Evolutionary conservation across 176 grass and related monocot genomes (phyloP), one percentile per base, ranked within the genome.

Genomic region (Pharus latifolius): DNA sequence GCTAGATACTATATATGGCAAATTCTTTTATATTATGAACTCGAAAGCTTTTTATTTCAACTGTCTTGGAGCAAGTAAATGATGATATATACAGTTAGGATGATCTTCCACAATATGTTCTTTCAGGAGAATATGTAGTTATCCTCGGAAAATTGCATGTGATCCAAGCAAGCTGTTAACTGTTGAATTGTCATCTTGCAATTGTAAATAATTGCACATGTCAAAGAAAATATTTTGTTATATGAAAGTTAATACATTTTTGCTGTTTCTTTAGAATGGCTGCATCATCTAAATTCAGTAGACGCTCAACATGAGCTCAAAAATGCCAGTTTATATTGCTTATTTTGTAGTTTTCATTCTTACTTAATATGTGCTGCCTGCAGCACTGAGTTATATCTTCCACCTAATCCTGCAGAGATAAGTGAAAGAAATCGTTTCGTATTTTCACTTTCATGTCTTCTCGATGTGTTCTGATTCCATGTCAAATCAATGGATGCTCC

Each of bases 121-220:
- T 12, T 53, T 76, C n/a, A n/a, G 33, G 47, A 42, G 47, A 16
- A 20, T 64, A 53, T n/a, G n/a, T n/a, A n/a, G n/a, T n/a, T n/a
- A n/a, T n/a, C n/a, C n/a, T n/a, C n/a, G n/a, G n/a, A n/a, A n/a
- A n/a, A n/a, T n/a, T n/a, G n/a, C n/a, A n/a, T n/a, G n/a, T n/a
- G n/a, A n/a, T n/a, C n/a, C n/a, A n/a, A n/a, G n/a, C n/a, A n/a
- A n/a, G n/a, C n/a, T n/a, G n/a, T n/a, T n/a, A n/a, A n/a, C n/a
- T n/a, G n/a, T n/a, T n/a, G n/a, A n/a, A 50, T 84, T 60, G 2
- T 60, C 43, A 67, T 67, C 52, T 51, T 58, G 44, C n/a, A 74
- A 60, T 31, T 67, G 60, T 67, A 25, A 7, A 40, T 64, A 60
- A 72, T 51, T 26, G 17, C 63, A 84, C 75, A 50, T 44, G 38